phyloP scores from a whole-genome alignment of 208 protist genomes.

The Phytomonas serpens region DNA sequence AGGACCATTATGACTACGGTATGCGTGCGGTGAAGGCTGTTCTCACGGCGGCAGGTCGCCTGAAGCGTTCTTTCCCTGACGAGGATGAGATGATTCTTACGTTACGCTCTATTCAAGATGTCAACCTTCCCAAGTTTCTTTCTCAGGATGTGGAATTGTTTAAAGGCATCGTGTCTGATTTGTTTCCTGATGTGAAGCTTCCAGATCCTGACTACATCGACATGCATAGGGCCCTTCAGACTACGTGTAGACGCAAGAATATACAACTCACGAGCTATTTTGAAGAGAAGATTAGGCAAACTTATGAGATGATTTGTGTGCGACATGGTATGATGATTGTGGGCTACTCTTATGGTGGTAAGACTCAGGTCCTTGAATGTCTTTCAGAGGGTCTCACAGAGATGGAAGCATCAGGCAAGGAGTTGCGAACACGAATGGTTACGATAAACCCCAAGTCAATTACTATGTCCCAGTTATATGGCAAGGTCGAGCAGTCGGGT shows the following conservation, averaged over 20 bases:
- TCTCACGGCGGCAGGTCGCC: conserved; percentile 87
- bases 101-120: conserved; percentile 93
- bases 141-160: conserved; percentile 95
- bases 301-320: conserved; percentile 96
- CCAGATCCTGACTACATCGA: conserved; percentile 86
- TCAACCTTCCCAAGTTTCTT: conserved; percentile 95
- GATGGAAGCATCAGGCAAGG: conserved; percentile 57
- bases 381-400: conserved; percentile 76
- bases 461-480: conserved; percentile 94
- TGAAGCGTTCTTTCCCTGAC: conserved; percentile 87
- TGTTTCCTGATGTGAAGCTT: conserved; percentile 89
- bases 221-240: conserved; percentile 67
- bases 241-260: conserved; percentile 50
- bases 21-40: conserved; percentile 97
- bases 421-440: conserved; percentile 79
- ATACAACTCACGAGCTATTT: conserved; percentile 89
- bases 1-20: conserved; percentile 97
- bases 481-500: conserved; percentile 91
- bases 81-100: conserved; percentile 93
- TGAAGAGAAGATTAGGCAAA: conserved; percentile 86
- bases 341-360: conserved; percentile 90
- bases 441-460: conserved; percentile 95
- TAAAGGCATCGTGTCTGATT: conserved; percentile 92
- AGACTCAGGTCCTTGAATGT: conserved; percentile 85
- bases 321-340: conserved; percentile 98